phyloP scores from a whole-genome alignment of 305 asterid genomes.

The Petunia hybrid region DNA sequence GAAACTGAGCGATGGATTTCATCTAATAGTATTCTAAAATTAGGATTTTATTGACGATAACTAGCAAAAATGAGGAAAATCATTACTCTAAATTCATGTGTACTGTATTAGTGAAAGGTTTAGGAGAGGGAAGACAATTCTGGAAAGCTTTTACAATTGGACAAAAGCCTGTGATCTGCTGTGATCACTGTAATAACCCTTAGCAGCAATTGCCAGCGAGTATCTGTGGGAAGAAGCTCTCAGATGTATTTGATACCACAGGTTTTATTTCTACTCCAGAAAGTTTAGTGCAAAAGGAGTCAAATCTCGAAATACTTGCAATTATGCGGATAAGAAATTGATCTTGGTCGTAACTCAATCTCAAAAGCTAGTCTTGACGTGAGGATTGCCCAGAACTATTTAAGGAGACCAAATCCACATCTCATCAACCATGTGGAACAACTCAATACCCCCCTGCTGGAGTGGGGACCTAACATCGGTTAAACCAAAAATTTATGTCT shows the following conservation, averaged over 20 bases:
- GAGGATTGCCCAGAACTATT: too few species aligned
- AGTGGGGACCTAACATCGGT: too few species aligned
- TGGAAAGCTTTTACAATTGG: not conserved
- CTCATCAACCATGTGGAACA: too few species aligned
- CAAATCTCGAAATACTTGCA: conserved; percentile 10
- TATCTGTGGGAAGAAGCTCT: not conserved
- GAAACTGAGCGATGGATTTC: conserved; percentile 18
- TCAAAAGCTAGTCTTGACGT: too few species aligned
- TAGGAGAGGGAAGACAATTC: not conserved
- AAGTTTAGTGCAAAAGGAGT: conserved; percentile 12
- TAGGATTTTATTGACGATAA: not conserved
- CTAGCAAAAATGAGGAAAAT: conserved; percentile 7
- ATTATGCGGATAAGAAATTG: not conserved
- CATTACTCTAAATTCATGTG: not conserved
- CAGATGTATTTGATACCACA: not conserved
- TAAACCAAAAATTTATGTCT: too few species aligned
- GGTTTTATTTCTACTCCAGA: conserved; percentile 4
- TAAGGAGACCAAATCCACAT: too few species aligned
- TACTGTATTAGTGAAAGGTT: not conserved
- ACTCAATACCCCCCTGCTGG: too few species aligned
- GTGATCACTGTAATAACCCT: not conserved
- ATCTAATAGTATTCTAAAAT: not conserved
- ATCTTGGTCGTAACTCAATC: too few species aligned
- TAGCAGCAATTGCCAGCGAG: not conserved
- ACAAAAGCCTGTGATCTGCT: not conserved